phyloP scores from a whole-genome alignment of 139 green algal genomes.

The Picocystis salinarum region DNA sequence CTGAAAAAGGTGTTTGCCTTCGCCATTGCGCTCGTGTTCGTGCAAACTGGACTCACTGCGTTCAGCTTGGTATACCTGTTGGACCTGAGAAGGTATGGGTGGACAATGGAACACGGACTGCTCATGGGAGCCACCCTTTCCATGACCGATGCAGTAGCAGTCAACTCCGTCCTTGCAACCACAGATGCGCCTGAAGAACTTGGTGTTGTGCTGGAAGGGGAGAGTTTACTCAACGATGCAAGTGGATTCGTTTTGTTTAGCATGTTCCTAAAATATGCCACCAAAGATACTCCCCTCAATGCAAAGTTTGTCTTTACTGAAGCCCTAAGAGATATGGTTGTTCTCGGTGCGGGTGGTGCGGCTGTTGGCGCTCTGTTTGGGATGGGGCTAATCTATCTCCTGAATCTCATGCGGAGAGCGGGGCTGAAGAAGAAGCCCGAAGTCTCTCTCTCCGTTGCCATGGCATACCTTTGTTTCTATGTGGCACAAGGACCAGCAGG shows the following conservation, averaged over 20 bases:
- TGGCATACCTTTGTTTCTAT: slow-evolving; percentile 25
- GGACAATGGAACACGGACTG: slow-evolving; percentile 36
- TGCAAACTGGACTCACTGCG: neutral
- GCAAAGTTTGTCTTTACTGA: too few relatives aligned
- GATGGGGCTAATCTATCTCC: slow-evolving; percentile 17
- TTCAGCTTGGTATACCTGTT: slow-evolving; percentile 24
- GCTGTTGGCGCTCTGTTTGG: slow-evolving; percentile 35
- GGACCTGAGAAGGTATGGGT: slow-evolving; percentile 16
- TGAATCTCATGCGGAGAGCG: slow-evolving; percentile 28
- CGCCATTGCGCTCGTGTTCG: slow-evolving; percentile 49
- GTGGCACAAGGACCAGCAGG: slow-evolving; percentile 34
- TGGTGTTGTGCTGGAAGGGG: slow-evolving; percentile 49
- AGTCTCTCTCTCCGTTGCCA: slow-evolving; percentile 41
- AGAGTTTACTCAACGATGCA: slow-evolving; percentile 70
- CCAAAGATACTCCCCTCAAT: too few relatives aligned
- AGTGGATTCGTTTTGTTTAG: slow-evolving; percentile 59
- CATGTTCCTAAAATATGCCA: slow-evolving; percentile 45
- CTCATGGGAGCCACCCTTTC: slow-evolving; percentile 54
- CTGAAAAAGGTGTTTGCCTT: slow-evolving; percentile 36
- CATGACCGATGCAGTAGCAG: slow-evolving; percentile 56
- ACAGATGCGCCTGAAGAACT: slow-evolving; percentile 50
- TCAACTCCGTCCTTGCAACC: slow-evolving; percentile 39
- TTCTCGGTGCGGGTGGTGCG: slow-evolving; percentile 20
- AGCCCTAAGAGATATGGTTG: neutral
- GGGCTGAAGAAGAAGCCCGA: slow-evolving; percentile 32